Conservation (phyloP, 768 basidiomycete species). For the Tubosaeta sp. region DNA sequence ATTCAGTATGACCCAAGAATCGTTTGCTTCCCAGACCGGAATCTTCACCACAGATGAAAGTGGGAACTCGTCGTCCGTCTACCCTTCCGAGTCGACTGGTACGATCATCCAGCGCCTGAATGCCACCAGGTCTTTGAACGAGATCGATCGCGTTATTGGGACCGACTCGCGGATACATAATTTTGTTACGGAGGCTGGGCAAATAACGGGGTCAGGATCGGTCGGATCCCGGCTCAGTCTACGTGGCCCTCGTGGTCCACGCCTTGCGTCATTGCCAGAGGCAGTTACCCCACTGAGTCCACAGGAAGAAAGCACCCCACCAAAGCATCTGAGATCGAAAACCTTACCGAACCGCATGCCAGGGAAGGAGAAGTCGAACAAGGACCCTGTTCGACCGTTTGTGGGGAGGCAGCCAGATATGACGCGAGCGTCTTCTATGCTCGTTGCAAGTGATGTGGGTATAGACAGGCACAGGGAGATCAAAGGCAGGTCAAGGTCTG, state of each 20-base stretch:
- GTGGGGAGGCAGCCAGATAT: conserved; percentile 19
- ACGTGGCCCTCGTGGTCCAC: conserved; percentile 22
- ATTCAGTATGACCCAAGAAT: conserved; percentile 2
- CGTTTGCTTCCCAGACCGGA: conserved; percentile 6
- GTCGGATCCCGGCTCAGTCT: conserved; percentile 13
- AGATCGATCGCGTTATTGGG: conserved; percentile 25
- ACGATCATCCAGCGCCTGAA: conserved; percentile 20
- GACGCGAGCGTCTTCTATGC: conserved; percentile 16
- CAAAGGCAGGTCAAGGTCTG: conserved; percentile 20
- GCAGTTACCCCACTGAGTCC: conserved; percentile 5
- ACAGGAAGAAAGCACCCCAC: conserved; percentile 22
- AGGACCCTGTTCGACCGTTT: conserved; percentile 21
- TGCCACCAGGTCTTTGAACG: conserved; percentile 20
- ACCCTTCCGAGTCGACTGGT: conserved; percentile 24
- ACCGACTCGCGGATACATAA: conserved; percentile 18
- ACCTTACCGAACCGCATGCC: conserved; percentile 43
- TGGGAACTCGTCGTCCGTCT: conserved; percentile 22
- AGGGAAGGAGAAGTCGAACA: conserved; percentile 33
- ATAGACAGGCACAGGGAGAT: neutral
- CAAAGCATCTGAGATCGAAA: conserved; percentile 16
- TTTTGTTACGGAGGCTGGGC: conserved; percentile 23
- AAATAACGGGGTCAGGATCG: conserved; percentile 12
- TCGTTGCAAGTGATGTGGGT: conserved; percentile 8
- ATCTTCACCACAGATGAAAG: conserved; percentile 7
- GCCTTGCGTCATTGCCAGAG: conserved; percentile 15